A percentile compares a stretch with the other conserved stretches of the same genome.
These are phyloP conservation scores for Cinchona pubescens DNA, from an alignment of 257 asterid species.

Conservation along the genomic window DNA sequence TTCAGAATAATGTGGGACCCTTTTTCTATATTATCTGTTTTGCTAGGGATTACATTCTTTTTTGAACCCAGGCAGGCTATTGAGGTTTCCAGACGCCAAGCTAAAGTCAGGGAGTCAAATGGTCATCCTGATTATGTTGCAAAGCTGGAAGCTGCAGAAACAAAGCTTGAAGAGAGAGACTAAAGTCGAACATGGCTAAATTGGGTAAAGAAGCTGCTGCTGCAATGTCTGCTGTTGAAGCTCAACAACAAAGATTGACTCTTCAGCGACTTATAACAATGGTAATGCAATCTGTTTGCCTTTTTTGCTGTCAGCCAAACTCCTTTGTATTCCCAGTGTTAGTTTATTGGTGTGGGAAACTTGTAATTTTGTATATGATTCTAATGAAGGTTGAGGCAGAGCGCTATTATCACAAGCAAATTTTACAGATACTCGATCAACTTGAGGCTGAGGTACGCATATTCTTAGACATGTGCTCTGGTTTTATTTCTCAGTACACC, in stretches of 20 bases:
- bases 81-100: slow-evolving; percentile 85
- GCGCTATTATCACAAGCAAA: slow-evolving; percentile 81
- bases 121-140: slow-evolving; percentile 85
- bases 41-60: slow-evolving; percentile 11
- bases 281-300: slow-evolving; percentile 42
- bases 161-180: slow-evolving; percentile 80
- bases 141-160: slow-evolving; percentile 85
- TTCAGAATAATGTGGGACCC: slow-evolving; percentile 1
- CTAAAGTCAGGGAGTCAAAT: slow-evolving; percentile 78
- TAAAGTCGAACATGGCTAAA: slow-evolving; percentile 70
- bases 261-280: slow-evolving; percentile 82
- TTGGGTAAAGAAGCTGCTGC: slow-evolving; percentile 97
- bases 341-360: neutral
- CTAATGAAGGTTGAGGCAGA: slow-evolving; percentile 82
- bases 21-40: neutral
- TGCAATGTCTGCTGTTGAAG: slow-evolving; percentile 99
- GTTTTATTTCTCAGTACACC: neutral
- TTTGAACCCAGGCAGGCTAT: slow-evolving; percentile 84
- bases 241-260: slow-evolving; percentile 94
- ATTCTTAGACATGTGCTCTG: neutral
- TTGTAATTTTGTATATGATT: slow-evolving; percentile 15
- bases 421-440: slow-evolving; percentile 86
- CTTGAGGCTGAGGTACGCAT: slow-evolving; percentile 83
- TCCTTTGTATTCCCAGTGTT: neutral
- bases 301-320: neutral